These are phyloP conservation scores for Bipolaris bicolor DNA, from an alignment of 2,329 filamentous ascomycete species.

Conservation along the genomic window DNA sequence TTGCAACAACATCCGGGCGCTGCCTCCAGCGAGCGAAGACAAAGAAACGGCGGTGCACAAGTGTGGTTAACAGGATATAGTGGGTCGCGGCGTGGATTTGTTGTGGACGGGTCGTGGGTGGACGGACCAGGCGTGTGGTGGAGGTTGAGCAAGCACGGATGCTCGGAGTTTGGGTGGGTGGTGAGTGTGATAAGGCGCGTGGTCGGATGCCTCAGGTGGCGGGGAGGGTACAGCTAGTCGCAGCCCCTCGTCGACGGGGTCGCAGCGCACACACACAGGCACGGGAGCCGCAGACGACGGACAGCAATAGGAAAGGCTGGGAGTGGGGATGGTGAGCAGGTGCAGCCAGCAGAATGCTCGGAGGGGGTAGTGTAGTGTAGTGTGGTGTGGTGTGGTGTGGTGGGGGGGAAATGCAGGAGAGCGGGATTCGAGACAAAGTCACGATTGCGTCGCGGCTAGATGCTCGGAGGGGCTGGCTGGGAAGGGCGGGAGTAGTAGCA, in stretches of 20 bases:
- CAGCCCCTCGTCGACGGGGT: slow-evolving; percentile 27
- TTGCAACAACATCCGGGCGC: slow-evolving; percentile 46
- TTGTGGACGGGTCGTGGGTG: slow-evolving; percentile 17
- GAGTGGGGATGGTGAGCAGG: background rate
- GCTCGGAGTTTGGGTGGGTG: slow-evolving; percentile 36
- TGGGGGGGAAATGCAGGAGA: slow-evolving; percentile 25
- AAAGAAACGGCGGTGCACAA: slow-evolving; percentile 14
- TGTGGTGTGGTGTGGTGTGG: background rate
- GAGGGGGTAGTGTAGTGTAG: background rate
- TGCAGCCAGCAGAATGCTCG: background rate
- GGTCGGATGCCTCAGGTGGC: slow-evolving; percentile 29
- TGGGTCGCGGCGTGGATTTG: slow-evolving; percentile 23
- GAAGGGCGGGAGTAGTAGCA: slow-evolving; percentile 1
- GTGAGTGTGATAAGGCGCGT: slow-evolving; percentile 31
- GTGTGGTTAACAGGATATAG: slow-evolving; percentile 2
- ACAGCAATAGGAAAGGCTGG: background rate
- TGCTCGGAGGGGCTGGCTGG: slow-evolving; percentile 33
- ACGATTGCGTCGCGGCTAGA: slow-evolving; percentile 39
- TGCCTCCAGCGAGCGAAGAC: slow-evolving; percentile 22
- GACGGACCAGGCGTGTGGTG: slow-evolving; percentile 20
- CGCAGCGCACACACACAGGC: slow-evolving; percentile 24
- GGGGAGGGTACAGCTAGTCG: slow-evolving; percentile 11
- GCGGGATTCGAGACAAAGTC: slow-evolving; percentile 33
- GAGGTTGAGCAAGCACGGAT: slow-evolving; percentile 34
- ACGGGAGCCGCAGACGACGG: background rate